phyloP scores from a whole-genome alignment of 2,329 filamentous ascomycete genomes.

The Colletotrichum coccodes region DNA sequence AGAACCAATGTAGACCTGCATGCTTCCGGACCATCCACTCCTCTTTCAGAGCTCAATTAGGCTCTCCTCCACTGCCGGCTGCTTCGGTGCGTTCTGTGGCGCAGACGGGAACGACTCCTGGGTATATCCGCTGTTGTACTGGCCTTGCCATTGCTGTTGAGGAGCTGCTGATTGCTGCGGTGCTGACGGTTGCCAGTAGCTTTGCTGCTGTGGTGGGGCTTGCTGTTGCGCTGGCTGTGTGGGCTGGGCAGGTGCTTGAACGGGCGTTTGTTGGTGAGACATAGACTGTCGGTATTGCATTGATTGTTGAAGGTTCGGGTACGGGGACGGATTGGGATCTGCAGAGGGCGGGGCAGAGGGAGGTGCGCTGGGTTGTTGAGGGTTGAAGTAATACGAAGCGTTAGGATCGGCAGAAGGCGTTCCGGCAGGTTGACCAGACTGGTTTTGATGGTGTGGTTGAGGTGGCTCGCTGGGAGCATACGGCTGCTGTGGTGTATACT shows the following conservation, averaged over 20 bases:
- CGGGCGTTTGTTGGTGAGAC: constrained; percentile 41
- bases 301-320: constrained; percentile 61
- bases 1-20: constrained; percentile 15
- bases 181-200: constrained; percentile 48
- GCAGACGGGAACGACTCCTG: constrained; percentile 74
- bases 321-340: constrained; percentile 60
- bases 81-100: constrained; percentile 69
- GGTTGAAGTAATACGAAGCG: constrained; percentile 67
- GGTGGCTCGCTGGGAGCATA: constrained; percentile 46
- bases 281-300: constrained; percentile 56
- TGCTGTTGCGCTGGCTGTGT: constrained; percentile 45
- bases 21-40: not conserved
- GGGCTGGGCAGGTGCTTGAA: constrained; percentile 45
- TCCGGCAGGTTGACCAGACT: constrained; percentile 37
- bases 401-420: constrained; percentile 58
- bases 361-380: constrained; percentile 44
- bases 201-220: constrained; percentile 36
- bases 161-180: constrained; percentile 40
- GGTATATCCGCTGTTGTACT: constrained; percentile 55
- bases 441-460: constrained; percentile 40
- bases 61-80: constrained; percentile 76
- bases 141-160: constrained; percentile 39
- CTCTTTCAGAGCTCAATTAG: constrained; percentile 76
- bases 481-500: constrained; percentile 47
- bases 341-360: constrained; percentile 45